Conservation (phyloP, 2,329 filamentous ascomycete species). For the Cercospora sp. region DNA sequence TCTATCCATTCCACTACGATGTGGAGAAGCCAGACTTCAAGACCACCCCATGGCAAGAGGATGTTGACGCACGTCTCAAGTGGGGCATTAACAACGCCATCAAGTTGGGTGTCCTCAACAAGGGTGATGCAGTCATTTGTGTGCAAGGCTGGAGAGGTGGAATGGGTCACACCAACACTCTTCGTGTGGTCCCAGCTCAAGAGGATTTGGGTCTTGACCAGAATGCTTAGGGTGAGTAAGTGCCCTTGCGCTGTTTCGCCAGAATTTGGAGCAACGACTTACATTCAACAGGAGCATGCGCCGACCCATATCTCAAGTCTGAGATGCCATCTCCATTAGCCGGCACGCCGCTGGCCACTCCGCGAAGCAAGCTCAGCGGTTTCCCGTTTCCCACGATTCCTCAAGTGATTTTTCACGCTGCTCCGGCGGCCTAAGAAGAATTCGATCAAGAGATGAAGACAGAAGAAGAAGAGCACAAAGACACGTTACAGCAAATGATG, state of each 20-base stretch:
- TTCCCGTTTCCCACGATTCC: constrained; percentile 10
- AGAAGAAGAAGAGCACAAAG: constrained; percentile 1
- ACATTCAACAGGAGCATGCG: neutral
- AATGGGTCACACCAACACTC: constrained; percentile 87
- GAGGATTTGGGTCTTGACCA: constrained; percentile 53
- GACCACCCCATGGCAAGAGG: constrained; percentile 94
- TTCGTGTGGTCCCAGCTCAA: constrained; percentile 54
- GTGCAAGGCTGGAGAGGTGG: constrained; percentile 91
- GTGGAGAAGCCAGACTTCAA: constrained; percentile 93
- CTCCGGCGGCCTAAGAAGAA: constrained; percentile 10
- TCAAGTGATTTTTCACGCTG: constrained; percentile 2
- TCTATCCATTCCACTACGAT: constrained; percentile 95
- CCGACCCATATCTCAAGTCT: constrained; percentile 9
- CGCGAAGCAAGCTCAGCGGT: constrained; percentile 12
- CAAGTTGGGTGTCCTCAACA: constrained; percentile 72
- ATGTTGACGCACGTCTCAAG: constrained; percentile 95
- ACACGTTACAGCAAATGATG: constrained; percentile 1
- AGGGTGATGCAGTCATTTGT: constrained; percentile 75
- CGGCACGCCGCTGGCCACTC: constrained; percentile 8
- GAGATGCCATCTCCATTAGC: constrained; percentile 1
- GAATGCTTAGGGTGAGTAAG: constrained; percentile 43
- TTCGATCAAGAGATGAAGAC: neutral
- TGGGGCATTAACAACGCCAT: constrained; percentile 91
- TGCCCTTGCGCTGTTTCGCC: neutral
- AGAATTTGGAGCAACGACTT: neutral